phyloP scores from a whole-genome alignment of 1,284 basidiomycete species.

The Moniliophthora roreri region DNA sequence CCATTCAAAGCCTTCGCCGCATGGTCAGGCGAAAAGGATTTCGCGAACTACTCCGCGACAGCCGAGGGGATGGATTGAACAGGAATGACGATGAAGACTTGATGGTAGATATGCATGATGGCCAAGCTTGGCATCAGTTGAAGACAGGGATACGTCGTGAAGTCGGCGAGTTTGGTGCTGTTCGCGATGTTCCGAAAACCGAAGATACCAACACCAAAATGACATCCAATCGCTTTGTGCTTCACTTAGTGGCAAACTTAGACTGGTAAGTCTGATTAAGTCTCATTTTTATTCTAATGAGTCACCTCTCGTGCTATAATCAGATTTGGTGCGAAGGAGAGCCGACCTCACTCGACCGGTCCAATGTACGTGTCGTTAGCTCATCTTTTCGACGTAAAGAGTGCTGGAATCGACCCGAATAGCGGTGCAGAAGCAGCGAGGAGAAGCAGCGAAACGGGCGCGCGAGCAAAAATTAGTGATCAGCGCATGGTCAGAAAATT shows the following conservation, averaged over 20 bases:
- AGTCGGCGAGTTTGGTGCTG: too few species aligned
- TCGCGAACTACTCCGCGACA: constrained; percentile 5
- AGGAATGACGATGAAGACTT: constrained; percentile 20
- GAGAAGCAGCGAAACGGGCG: too few species aligned
- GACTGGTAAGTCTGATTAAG: constrained; percentile 30
- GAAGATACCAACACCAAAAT: constrained; percentile 13
- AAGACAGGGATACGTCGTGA: constrained; percentile 11
- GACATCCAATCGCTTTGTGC: constrained; percentile 18
- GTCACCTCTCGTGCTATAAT: neutral
- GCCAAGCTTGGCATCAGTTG: constrained; percentile 18
- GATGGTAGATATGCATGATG: constrained; percentile 27
- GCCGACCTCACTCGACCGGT: constrained; percentile 27
- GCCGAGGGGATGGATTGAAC: neutral
- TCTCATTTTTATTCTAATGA: constrained; percentile 1
- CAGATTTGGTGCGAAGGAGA: constrained; percentile 24
- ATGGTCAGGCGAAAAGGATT: constrained; percentile 18
- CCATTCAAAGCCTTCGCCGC: constrained; percentile 19
- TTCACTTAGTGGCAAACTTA: constrained; percentile 25
- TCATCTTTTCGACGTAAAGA: too few species aligned
- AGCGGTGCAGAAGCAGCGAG: too few species aligned
- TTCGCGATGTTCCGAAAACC: constrained; percentile 10
- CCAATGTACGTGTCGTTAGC: constrained; percentile 24
- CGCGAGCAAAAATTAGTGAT: too few species aligned
- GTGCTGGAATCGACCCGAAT: too few species aligned
- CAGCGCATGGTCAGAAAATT: too few species aligned